A percentile compares a stretch with the other conserved stretches of the same genome.
These are phyloP conservation scores for Starmera dryadoides DNA, from an alignment of 805 yeast species.

Conservation along the genomic window DNA sequence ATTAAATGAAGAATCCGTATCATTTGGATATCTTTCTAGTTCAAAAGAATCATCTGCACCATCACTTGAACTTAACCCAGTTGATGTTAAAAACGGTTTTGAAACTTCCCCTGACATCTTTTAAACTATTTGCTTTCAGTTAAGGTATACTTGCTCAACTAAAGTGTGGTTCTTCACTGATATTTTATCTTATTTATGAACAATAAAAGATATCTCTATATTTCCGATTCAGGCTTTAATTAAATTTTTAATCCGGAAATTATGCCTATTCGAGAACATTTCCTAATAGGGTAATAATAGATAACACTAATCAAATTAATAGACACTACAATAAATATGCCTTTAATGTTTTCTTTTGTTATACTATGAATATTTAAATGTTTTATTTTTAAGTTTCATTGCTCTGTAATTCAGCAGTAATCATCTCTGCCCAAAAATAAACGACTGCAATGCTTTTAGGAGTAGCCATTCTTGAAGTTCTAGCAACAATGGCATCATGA, in stretches of 20 bases:
- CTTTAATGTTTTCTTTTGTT: too few relatives aligned
- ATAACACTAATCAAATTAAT: too few relatives aligned
- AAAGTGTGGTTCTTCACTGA: too few relatives aligned
- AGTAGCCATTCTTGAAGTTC: constrained; percentile 43
- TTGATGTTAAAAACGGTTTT: neutral
- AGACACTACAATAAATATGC: too few relatives aligned
- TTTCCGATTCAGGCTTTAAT: too few relatives aligned
- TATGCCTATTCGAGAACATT: neutral
- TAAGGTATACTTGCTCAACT: too few relatives aligned
- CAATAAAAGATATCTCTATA: too few relatives aligned
- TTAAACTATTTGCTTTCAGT: too few relatives aligned
- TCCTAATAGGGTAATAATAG: neutral
- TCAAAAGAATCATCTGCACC: constrained; percentile 1
- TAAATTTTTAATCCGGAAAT: neutral
- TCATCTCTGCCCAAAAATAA: constrained; percentile 35
- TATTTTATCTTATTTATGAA: too few relatives aligned
- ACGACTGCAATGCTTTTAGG: constrained; percentile 44
- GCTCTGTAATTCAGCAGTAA: constrained; percentile 3
- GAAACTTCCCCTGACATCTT: too few relatives aligned
- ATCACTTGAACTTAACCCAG: neutral
- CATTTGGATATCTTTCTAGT: neutral
- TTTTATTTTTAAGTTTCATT: too few relatives aligned
- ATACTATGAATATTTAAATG: too few relatives aligned
- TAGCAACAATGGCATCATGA: constrained; percentile 80
- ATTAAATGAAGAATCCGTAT: neutral